These are phyloP conservation scores for Nicotiana knightiana DNA, from an alignment of 257 asterid genomes.

Conservation along the genomic window DNA sequence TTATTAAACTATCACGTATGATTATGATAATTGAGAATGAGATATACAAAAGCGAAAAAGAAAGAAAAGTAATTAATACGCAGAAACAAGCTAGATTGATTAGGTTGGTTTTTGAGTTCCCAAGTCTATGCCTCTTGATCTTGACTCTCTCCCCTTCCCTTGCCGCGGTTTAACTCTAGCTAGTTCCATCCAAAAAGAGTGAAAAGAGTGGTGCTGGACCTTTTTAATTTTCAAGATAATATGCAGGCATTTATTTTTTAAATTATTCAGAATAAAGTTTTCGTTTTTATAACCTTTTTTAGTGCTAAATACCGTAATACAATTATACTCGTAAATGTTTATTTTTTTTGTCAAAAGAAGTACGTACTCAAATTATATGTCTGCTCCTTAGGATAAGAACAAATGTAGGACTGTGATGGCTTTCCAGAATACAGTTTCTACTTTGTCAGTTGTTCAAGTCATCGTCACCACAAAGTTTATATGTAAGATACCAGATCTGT, in stretches of 20 bases:
- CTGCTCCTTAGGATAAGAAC: no score
- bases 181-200: not conserved
- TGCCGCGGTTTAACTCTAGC: not conserved
- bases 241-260: not conserved
- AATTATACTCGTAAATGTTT: no score
- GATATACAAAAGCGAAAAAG: slow-evolving; percentile 10
- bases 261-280: no score
- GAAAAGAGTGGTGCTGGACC: not conserved
- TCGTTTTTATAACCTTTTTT: no score
- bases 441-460: not conserved
- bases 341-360: no score
- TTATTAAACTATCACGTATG: no score
- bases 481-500: not conserved
- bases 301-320: no score
- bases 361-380: no score
- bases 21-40: slow-evolving; percentile 2
- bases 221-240: not conserved
- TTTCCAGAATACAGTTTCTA: not conserved
- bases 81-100: not conserved
- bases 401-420: not conserved
- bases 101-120: not conserved
- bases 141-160: not conserved
- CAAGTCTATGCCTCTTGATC: not conserved
- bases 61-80: not conserved
- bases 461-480: not conserved